phyloP scores from a whole-genome alignment of 2,329 filamentous ascomycete species.

The Chaetothyriales sp. region DNA sequence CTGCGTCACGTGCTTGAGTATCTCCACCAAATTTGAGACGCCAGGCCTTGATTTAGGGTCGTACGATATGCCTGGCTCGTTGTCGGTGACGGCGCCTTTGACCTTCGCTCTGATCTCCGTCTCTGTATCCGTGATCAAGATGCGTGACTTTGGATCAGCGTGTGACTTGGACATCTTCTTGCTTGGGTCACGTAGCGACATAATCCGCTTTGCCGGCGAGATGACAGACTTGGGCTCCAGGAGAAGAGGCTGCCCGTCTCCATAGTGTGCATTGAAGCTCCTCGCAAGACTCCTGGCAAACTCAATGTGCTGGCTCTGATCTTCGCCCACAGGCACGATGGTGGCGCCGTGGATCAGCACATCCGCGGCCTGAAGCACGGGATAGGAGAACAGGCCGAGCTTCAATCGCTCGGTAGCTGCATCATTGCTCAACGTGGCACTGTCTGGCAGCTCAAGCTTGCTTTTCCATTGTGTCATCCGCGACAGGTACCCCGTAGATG shows the following conservation, averaged over 20 bases:
- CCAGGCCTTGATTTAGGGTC: conserved; percentile 59
- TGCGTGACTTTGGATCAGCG: conserved; percentile 55
- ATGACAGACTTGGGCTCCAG: conserved; percentile 47
- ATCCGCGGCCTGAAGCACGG: conserved; percentile 88
- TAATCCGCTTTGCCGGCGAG: conserved; percentile 62
- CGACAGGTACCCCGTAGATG: conserved; percentile 83
- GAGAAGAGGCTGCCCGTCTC: conserved; percentile 34
- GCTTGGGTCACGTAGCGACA: conserved; percentile 67
- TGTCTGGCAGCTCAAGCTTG: conserved; percentile 54
- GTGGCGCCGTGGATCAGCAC: conserved; percentile 81
- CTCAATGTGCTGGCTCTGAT: conserved; percentile 87
- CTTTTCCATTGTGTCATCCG: conserved; percentile 99
- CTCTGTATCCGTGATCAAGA: conserved; percentile 62
- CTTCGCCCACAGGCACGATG: conserved; percentile 91
- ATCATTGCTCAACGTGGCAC: conserved; percentile 45
- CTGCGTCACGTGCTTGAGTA: conserved; percentile 57
- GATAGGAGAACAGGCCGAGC: conserved; percentile 87
- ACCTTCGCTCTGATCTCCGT: conserved; percentile 57
- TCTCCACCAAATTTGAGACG: conserved; percentile 72
- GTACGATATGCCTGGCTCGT: conserved; percentile 52
- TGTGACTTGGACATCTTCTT: conserved; percentile 93
- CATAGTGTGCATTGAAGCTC: conserved; percentile 69
- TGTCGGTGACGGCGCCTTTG: conserved; percentile 64
- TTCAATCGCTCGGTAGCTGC: conserved; percentile 52
- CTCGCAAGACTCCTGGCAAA: conserved; percentile 75